These are phyloP conservation scores for Corinectria fuckeliana DNA, from an alignment of 2,329 filamentous ascomycete genomes.

Conservation along the genomic window DNA sequence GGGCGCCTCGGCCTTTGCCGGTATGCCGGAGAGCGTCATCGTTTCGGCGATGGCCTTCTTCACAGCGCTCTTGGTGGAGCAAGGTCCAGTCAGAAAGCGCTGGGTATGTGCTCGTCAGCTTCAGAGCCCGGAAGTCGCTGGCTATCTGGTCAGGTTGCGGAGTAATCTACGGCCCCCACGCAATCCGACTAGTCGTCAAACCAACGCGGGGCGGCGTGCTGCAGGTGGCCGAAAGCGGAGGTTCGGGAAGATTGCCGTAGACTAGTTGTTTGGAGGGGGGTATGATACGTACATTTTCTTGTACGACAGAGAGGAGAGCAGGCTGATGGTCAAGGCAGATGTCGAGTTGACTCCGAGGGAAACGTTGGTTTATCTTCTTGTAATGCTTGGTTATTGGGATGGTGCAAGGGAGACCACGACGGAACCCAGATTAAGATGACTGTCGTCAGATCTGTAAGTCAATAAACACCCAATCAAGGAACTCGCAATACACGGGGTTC, in stretches of 20 bases:
- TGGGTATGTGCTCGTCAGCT: background rate
- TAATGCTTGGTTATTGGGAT: too few relatives aligned
- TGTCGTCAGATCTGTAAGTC: background rate
- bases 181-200: slow-evolving; percentile 27
- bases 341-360: too few relatives aligned
- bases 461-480: background rate
- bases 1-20: slow-evolving; percentile 8
- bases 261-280: too few relatives aligned
- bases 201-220: slow-evolving; percentile 28
- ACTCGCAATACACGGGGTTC: background rate
- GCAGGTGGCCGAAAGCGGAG: slow-evolving; percentile 18
- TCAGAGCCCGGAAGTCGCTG: background rate
- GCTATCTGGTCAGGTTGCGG: slow-evolving; percentile 23
- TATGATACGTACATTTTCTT: too few relatives aligned
- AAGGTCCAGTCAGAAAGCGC: background rate
- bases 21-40: slow-evolving; percentile 25
- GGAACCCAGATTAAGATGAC: too few relatives aligned
- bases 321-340: too few relatives aligned
- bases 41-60: background rate
- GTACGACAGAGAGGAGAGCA: too few relatives aligned
- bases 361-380: too few relatives aligned
- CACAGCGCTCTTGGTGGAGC: background rate
- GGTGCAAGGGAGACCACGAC: background rate
- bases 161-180: slow-evolving; percentile 29
- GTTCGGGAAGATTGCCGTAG: background rate